These are phyloP conservation scores for Wickerhamiella dianesei DNA, from an alignment of 805 yeast species.

Conservation along the genomic window DNA sequence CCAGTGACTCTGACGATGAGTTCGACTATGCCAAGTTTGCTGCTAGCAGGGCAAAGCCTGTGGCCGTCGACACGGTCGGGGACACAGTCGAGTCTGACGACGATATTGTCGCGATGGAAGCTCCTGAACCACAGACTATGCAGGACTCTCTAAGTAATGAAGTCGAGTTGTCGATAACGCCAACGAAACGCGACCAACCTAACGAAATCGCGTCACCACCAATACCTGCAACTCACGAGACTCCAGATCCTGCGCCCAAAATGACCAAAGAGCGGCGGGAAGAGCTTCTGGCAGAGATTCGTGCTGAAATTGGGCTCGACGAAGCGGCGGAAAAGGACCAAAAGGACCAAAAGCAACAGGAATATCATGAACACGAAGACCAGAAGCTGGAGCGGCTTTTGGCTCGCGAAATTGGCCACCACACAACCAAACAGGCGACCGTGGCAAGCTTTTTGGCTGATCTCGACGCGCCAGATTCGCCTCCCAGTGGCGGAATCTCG, in stretches of 20 bases:
- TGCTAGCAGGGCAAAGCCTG: constrained; percentile 7
- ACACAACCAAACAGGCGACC: constrained; percentile 7
- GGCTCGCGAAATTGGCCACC: constrained; percentile 9
- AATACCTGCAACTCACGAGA: too few species aligned
- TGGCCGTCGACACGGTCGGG: not conserved
- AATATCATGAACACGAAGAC: constrained; percentile 8
- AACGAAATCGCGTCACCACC: too few species aligned
- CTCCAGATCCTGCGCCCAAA: too few species aligned
- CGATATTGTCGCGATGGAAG: not conserved
- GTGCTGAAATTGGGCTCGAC: too few species aligned
- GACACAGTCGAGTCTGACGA: not conserved
- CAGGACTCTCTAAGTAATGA: too few species aligned
- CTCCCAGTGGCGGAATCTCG: not conserved
- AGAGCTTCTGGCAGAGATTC: too few species aligned
- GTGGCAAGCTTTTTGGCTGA: constrained; percentile 11
- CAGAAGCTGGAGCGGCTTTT: constrained; percentile 11
- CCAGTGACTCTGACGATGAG: constrained; percentile 3
- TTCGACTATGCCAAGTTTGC: constrained; percentile 11
- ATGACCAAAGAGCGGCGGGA: too few species aligned
- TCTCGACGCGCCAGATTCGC: constrained; percentile 4
- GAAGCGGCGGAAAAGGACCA: too few species aligned
- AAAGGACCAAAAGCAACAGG: too few species aligned
- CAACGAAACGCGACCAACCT: too few species aligned
- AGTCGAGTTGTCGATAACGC: too few species aligned
- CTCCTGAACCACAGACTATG: too few species aligned